Percentiles rank a stretch among this genome's conserved stretches.
Evolutionary conservation across 768 basidiomycete species (phyloP).

Genomic region (Neoboletus magnificus): DNA sequence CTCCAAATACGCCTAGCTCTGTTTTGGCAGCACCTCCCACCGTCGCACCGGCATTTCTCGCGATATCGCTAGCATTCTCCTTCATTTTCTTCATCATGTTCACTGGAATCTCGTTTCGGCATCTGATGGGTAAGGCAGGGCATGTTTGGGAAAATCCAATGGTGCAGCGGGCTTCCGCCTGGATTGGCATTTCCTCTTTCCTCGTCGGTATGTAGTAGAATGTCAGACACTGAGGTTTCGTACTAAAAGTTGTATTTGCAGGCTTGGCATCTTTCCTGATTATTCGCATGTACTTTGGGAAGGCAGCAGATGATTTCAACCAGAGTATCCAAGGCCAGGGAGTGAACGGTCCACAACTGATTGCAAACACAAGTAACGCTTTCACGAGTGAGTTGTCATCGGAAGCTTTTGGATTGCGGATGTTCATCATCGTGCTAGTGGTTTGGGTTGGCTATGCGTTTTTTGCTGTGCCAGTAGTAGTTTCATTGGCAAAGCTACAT

Average conservation of each 20-base stretch:
- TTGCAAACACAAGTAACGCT: slow-evolving; percentile 64
- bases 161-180: slow-evolving; percentile 59
- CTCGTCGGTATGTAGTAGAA: slow-evolving; percentile 51
- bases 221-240: not conserved
- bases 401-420: not conserved
- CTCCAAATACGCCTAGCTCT: slow-evolving; percentile 50
- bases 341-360: slow-evolving; percentile 51
- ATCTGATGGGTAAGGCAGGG: slow-evolving; percentile 55
- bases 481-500: slow-evolving; percentile 66
- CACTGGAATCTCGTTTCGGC: slow-evolving; percentile 62
- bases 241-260: slow-evolving; percentile 22
- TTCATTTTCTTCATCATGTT: slow-evolving; percentile 63
- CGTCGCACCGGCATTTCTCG: slow-evolving; percentile 61
- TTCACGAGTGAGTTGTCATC: slow-evolving; percentile 60
- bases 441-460: slow-evolving; percentile 78
- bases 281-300: slow-evolving; percentile 78
- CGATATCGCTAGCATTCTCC: slow-evolving; percentile 54
- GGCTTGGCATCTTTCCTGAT: slow-evolving; percentile 69
- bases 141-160: slow-evolving; percentile 52
- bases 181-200: slow-evolving; percentile 77
- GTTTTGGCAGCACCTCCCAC: slow-evolving; percentile 59
- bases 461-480: slow-evolving; percentile 64
- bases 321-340: slow-evolving; percentile 52
- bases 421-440: slow-evolving; percentile 44
- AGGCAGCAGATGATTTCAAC: slow-evolving; percentile 78